Base-by-base conservation (phyloP, 1,284 basidiomycete genomes). In the Tylopilus sp. region DNA sequence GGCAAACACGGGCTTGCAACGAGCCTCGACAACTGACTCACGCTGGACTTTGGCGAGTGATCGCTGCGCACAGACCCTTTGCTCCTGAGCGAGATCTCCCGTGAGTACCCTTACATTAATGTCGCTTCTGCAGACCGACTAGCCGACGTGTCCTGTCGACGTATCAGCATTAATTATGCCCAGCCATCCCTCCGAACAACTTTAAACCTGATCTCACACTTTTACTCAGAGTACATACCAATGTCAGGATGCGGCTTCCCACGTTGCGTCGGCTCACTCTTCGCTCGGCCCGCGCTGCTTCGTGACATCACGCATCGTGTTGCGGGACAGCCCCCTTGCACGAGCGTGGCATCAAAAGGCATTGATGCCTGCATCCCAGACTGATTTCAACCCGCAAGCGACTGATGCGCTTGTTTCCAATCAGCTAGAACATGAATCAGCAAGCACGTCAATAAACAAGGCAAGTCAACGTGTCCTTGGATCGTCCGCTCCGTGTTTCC, bases 51-150 rank as follows among this genome's bases (percentile, higher is more conserved):
- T 44, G 51, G 29, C 52, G 17, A 46, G 28, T 15, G 24, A 24
- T 28, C 42, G 35, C 29, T n/a, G 36, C 36, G n/a, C n/a, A n/a
- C n/a, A n/a, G n/a, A n/a, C 21, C 21, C 6, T 15, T 56, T 31
- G 44, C 39, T 49, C 55, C 36, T 20, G 44, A 17, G 26, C 48
- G 14, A 48, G 37, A 59, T 60, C 58, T 45, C 46, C 50, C 50
- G 59, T 59, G 54, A 62, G 51, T 44, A 52, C 59, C 51, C 57
- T n/a, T 17, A 26, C 31, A 12, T 53, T 52, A 61, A 57, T 52
- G 42, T 44, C 39, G 43, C 41, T 39, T 52, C 39, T 47, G 41
- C 36, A 43, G 29, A 46, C 49, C 35, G 26, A 33, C 44, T 31
- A 2, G 10, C 31, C 35, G 21, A n/a, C 30, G 24, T 24, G 7